Base-by-base conservation (phyloP, 257 asterid genomes). In the Ballota nigra region DNA sequence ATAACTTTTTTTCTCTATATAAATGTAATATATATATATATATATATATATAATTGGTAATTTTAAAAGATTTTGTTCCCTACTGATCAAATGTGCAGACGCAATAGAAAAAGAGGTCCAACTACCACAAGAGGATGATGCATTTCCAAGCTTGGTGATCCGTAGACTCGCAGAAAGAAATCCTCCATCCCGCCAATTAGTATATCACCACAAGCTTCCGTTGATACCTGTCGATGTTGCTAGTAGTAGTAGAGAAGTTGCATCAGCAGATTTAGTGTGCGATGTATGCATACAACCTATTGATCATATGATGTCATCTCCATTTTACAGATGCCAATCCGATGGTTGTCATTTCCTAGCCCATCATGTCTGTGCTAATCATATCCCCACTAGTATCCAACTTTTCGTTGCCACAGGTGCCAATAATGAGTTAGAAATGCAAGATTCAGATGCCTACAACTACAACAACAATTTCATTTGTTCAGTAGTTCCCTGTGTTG, bases 81-180 rank as follows among this genome's bases (percentile, higher is more conserved):
- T n/a, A n/a, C n/a, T n/a, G n/a, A n/a, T n/a, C n/a, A n/a, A n/a
- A n/a, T n/a, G n/a, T n/a, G n/a, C n/a, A n/a, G n/a, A n/a, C n/a
- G n/a, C 63, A 22, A 51, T n/a, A n/a, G n/a, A n/a, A n/a, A n/a
- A n/a, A n/a, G n/a, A n/a, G n/a, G n/a, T n/a, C n/a, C n/a, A n/a
- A 19, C 52, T 68, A 11, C 73, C 73, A 8, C 33, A 53, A 11
- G 64, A 68, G 18, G 55, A 53, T n/a, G 49, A 68, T 9, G 2
- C 13, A 29, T 68, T 16, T 24, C 51, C 72, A 31, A 34, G 36
- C 15, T 33, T 2, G 38, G 52, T 13, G 52, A 33, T 68, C n/a
- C 63, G 73, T 1, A 68, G 10, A 53, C 12, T 6, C 11, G 9
- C 24, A 12, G 16, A 43, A 29, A 13, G 2, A 26, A 5, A 58